Conservation (phyloP, 2,329 filamentous ascomycete genomes). For the Ophiostoma sp. region DNA sequence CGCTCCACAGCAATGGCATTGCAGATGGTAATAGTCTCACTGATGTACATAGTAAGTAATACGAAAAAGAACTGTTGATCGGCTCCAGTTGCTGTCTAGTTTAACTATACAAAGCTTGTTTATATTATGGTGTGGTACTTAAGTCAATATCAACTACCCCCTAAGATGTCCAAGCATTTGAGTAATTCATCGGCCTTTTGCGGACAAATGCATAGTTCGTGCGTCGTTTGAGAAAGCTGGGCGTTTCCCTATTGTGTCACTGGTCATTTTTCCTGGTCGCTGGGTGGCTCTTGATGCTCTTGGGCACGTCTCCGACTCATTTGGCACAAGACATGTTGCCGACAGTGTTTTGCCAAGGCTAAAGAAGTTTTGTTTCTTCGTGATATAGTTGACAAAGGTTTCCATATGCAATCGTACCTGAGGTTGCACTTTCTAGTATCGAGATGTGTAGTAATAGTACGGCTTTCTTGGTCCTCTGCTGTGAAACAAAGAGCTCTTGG, state of each 20-base stretch:
- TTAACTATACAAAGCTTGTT: not conserved
- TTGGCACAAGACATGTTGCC: constrained; percentile 2
- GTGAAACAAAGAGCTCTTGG: not conserved
- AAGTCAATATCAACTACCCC: not conserved
- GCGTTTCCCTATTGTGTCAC: not conserved
- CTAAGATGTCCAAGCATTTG: not conserved
- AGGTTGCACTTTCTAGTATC: not conserved
- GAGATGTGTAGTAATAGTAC: not conserved
- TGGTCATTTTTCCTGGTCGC: not conserved
- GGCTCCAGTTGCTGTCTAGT: not conserved
- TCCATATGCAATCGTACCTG: not conserved
- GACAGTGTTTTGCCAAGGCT: constrained; percentile 2
- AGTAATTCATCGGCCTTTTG: not conserved
- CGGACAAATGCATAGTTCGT: not conserved
- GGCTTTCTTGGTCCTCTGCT: not conserved
- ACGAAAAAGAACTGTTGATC: not conserved
- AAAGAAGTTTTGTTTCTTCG: not conserved
- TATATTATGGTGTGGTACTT: not conserved
- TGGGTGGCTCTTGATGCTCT: not conserved
- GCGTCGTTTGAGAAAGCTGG: not conserved
- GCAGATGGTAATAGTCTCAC: not conserved
- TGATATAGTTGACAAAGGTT: not conserved
- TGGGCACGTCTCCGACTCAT: not conserved
- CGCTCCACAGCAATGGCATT: not conserved
- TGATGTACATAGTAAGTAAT: too few relatives aligned